phyloP scores from a whole-genome alignment of 176 grass and related monocot genomes.

The Canna indica region DNA sequence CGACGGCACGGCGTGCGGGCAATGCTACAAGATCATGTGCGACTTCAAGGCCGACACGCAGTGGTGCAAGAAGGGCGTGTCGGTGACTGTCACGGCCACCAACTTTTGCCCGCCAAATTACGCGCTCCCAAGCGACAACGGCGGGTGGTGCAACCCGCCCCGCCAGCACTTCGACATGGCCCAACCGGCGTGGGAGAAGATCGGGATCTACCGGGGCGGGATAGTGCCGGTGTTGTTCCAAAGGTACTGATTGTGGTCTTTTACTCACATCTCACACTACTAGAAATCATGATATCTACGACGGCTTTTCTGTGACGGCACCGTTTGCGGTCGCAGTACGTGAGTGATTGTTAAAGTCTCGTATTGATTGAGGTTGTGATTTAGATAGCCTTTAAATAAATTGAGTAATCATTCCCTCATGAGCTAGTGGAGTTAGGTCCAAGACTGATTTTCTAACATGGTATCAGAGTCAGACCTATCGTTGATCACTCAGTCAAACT shows the following conservation, averaged over 20 bases:
- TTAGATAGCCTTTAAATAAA: too few relatives aligned
- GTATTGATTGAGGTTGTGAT: too few relatives aligned
- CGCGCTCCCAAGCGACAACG: conserved; percentile 19
- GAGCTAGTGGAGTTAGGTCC: too few relatives aligned
- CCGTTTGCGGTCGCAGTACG: too few relatives aligned
- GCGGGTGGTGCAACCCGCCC: conserved; percentile 26
- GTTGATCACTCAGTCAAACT: too few relatives aligned
- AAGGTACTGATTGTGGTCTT: not conserved
- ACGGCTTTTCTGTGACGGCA: not conserved
- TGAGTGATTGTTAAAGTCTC: too few relatives aligned
- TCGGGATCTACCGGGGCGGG: conserved; percentile 21
- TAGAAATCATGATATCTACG: too few relatives aligned
- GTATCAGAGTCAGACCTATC: too few relatives aligned
- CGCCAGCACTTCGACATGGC: conserved; percentile 32
- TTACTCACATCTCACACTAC: too few relatives aligned
- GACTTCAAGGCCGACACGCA: not conserved
- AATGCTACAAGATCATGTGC: conserved; percentile 7
- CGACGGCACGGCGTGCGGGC: not conserved
- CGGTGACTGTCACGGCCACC: conserved; percentile 24
- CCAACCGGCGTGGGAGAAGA: conserved; percentile 29
- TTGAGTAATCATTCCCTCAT: too few relatives aligned
- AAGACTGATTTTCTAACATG: too few relatives aligned
- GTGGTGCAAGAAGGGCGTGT: conserved; percentile 10
- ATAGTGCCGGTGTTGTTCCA: conserved; percentile 24
- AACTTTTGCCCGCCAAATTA: conserved; percentile 25